Conservation (phyloP, 306 rosid species). For the Malus sylvestris region DNA sequence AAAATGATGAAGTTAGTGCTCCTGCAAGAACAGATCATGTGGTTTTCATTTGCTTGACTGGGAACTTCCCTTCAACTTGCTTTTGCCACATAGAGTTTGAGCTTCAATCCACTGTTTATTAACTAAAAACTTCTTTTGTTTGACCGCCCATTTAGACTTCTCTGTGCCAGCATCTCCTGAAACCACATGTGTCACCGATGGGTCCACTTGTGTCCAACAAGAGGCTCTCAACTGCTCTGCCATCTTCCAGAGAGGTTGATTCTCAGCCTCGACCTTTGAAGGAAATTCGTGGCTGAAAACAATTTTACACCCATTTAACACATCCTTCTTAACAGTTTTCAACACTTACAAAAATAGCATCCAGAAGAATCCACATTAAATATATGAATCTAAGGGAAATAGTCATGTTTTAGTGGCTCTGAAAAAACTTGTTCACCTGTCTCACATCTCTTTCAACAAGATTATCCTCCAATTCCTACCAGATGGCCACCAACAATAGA, state of each 20-base stretch:
- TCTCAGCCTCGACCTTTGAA: slow-evolving; percentile 28
- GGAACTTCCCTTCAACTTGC: slow-evolving; percentile 63
- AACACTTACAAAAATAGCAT: slow-evolving; percentile 40
- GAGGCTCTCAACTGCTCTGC: slow-evolving; percentile 81
- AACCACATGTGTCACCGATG: slow-evolving; percentile 71
- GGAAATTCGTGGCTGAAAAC: slow-evolving; percentile 66
- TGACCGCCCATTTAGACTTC: slow-evolving; percentile 77
- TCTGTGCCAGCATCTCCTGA: slow-evolving; percentile 70
- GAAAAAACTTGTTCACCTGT: slow-evolving; percentile 36
- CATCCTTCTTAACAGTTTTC: slow-evolving; percentile 33
- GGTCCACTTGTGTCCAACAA: slow-evolving; percentile 50
- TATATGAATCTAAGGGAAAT: not conserved
- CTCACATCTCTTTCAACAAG: slow-evolving; percentile 69
- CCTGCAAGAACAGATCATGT: slow-evolving; percentile 6
- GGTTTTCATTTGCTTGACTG: slow-evolving; percentile 13
- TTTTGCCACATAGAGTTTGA: slow-evolving; percentile 69
- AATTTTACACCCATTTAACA: slow-evolving; percentile 53
- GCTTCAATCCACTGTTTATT: slow-evolving; percentile 82
- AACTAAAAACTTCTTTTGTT: slow-evolving; percentile 64
- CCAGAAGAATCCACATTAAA: not conserved
- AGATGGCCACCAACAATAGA: slow-evolving; percentile 17
- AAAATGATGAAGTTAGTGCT: slow-evolving; percentile 13
- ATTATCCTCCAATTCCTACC: slow-evolving; percentile 49
- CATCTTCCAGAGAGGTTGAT: slow-evolving; percentile 60
- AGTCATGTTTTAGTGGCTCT: not conserved